phyloP scores from a whole-genome alignment of 495 filamentous ascomycete genomes.

The Penicillium waksmanii region DNA sequence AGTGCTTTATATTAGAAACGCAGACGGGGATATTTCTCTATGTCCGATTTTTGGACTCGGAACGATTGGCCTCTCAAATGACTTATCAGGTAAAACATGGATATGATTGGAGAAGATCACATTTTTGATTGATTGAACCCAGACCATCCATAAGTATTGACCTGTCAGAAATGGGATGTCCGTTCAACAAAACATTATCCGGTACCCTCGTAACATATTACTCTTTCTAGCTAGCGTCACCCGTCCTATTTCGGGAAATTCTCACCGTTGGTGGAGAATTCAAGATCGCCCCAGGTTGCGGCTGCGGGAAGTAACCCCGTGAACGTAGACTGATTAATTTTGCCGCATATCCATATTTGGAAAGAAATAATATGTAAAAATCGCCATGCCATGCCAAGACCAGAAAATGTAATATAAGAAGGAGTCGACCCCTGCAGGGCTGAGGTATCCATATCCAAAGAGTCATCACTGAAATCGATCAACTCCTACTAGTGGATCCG shows the following conservation, averaged over 20 bases:
- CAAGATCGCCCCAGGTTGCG: constrained; percentile 11
- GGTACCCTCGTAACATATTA: constrained; percentile 36
- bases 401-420: constrained; percentile 21
- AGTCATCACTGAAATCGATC: background rate
- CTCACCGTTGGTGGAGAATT: constrained; percentile 6
- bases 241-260: constrained; percentile 29
- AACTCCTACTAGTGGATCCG: constrained; percentile 1
- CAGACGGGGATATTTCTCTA: no score
- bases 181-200: background rate
- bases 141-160: no score
- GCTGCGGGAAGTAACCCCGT: constrained; percentile 2
- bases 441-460: background rate
- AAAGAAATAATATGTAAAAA: constrained; percentile 4
- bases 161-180: no score
- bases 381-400: constrained; percentile 6
- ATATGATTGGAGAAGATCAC: no score
- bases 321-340: background rate
- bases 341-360: constrained; percentile 10
- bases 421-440: constrained; percentile 1
- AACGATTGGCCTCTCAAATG: no score
- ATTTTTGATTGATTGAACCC: no score
- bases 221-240: constrained; percentile 26
- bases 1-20: no score
- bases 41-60: no score
- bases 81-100: no score